These are phyloP conservation scores for Aspergillus quadricinctus DNA, from an alignment of 2,329 filamentous ascomycete genomes.

Conservation along the genomic window DNA sequence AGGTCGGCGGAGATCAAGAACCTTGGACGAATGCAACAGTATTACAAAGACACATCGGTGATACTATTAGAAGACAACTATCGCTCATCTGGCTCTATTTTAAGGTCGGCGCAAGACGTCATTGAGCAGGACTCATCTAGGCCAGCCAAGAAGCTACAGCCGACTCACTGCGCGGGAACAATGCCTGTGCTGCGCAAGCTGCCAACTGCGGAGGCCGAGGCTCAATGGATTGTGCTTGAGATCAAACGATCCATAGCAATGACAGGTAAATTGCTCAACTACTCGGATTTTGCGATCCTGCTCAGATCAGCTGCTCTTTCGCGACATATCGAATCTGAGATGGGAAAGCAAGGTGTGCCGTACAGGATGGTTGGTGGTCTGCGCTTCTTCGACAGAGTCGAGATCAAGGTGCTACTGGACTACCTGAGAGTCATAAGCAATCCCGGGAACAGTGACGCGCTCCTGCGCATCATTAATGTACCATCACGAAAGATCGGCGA, in stretches of 20 bases:
- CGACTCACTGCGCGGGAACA: conserved; percentile 76
- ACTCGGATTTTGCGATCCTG: conserved; percentile 78
- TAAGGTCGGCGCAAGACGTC: conserved; percentile 73
- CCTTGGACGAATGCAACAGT: conserved; percentile 68
- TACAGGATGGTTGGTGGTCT: conserved; percentile 91
- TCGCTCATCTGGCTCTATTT: conserved; percentile 79
- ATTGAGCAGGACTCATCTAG: conserved; percentile 84
- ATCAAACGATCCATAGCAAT: conserved; percentile 67
- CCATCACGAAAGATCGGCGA: conserved; percentile 80
- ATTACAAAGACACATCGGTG: conserved; percentile 74
- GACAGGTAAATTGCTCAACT: conserved; percentile 67
- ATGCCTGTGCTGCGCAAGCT: conserved; percentile 75
- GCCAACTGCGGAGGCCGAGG: conserved; percentile 66
- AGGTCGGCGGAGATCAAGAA: conserved; percentile 90
- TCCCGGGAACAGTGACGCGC: conserved; percentile 79
- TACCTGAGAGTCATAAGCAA: conserved; percentile 83
- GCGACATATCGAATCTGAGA: conserved; percentile 74
- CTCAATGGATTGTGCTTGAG: conserved; percentile 83
- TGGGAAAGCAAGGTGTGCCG: conserved; percentile 75
- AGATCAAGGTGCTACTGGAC: conserved; percentile 82
- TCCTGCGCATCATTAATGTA: conserved; percentile 78
- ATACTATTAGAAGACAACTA: conserved; percentile 93
- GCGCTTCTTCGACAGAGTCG: conserved; percentile 85
- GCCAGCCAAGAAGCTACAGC: conserved; percentile 72
- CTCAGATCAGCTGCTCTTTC: conserved; percentile 81